phyloP scores from a whole-genome alignment of 768 basidiomycete species.

The Boletus pseudo-olivaceus region DNA sequence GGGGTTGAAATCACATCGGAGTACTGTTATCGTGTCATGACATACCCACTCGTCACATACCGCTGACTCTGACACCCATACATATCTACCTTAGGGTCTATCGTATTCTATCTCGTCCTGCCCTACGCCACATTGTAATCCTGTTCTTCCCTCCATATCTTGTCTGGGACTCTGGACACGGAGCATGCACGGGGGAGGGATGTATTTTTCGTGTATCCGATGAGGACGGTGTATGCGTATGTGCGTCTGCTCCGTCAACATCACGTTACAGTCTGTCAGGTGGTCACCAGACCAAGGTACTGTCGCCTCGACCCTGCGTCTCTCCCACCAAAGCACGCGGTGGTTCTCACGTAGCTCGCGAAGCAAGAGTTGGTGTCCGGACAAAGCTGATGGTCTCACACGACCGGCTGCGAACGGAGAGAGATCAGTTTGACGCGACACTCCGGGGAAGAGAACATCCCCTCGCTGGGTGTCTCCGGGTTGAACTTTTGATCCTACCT shows the following conservation, averaged over 20 bases:
- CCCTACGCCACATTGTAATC: neutral
- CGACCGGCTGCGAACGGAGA: no score
- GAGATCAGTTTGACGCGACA: no score
- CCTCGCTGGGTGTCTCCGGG: no score
- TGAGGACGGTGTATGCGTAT: neutral
- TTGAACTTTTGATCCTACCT: no score
- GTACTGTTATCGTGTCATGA: constrained; percentile 3
- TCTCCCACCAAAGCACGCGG: neutral
- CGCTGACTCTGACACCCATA: constrained; percentile 3
- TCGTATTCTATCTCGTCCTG: neutral
- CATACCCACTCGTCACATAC: constrained; percentile 8
- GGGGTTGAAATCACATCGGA: neutral
- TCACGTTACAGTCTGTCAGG: neutral
- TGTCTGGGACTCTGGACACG: no score
- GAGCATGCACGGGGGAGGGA: neutral
- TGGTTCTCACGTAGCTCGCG: neutral
- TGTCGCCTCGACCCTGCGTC: no score
- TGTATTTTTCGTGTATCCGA: neutral
- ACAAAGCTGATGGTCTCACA: no score
- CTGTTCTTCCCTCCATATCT: neutral
- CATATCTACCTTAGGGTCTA: constrained; percentile 1
- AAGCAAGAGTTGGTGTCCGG: neutral
- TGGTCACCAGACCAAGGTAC: no score
- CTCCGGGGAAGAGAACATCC: no score
- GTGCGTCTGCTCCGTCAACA: neutral